phyloP scores from a whole-genome alignment of 2,329 filamentous ascomycete genomes.

The Aspergillus jensenii region DNA sequence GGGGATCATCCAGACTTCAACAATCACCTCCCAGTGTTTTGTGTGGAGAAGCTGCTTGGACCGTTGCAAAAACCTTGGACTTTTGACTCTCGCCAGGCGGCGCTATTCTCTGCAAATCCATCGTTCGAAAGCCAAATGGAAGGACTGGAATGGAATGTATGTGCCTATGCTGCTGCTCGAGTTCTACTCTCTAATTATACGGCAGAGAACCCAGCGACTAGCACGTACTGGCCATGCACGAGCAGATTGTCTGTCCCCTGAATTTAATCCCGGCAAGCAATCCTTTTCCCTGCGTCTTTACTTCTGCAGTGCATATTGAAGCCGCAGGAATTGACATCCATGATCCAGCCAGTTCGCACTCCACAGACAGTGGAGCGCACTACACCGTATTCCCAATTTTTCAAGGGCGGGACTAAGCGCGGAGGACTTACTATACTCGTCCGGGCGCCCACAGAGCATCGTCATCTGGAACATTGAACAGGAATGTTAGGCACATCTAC shows the following conservation, averaged over 20 bases:
- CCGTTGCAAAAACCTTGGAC: not conserved
- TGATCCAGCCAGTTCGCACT: not conserved
- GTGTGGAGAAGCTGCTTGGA: constrained; percentile 2
- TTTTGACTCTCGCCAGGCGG: not conserved
- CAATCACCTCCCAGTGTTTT: not conserved
- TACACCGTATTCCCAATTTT: not conserved
- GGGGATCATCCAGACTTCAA: not conserved
- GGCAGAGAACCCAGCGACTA: too few species aligned
- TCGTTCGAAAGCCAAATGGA: too few species aligned
- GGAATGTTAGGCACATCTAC: too few species aligned
- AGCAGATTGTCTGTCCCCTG: not conserved
- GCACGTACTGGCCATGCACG: not conserved
- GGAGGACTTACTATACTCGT: constrained; percentile 5
- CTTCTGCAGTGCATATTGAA: not conserved
- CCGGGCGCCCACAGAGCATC: not conserved
- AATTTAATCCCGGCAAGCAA: not conserved
- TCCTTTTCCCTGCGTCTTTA: too few species aligned
- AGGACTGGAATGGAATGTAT: too few species aligned
- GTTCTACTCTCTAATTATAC: too few species aligned
- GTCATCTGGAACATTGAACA: not conserved
- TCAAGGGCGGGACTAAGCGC: not conserved
- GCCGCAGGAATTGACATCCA: not conserved
- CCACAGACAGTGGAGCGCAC: not conserved
- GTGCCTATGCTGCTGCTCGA: too few species aligned
- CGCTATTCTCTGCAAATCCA: not conserved